phyloP scores from a whole-genome alignment of 805 yeast species.

The Saturnispora diversa region DNA sequence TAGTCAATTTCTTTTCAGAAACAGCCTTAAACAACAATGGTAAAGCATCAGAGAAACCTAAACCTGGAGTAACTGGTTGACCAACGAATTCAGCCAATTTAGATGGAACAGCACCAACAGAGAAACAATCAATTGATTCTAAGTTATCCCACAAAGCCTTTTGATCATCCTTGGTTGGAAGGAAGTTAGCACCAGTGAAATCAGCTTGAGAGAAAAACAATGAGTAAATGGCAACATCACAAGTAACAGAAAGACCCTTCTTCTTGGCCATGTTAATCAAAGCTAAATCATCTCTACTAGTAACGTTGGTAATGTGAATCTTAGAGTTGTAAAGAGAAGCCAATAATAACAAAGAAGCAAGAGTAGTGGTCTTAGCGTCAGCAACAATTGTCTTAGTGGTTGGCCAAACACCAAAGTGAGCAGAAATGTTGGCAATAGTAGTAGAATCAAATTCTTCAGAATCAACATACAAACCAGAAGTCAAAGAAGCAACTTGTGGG shows the following conservation, averaged over 20 bases:
- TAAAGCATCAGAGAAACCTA: constrained; percentile 71
- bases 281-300: constrained; percentile 71
- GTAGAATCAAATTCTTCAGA: constrained; percentile 61
- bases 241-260: constrained; percentile 74
- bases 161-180: constrained; percentile 80
- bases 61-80: constrained; percentile 54
- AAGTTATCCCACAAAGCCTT: constrained; percentile 72
- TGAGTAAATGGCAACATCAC: constrained; percentile 79
- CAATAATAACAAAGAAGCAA: constrained; percentile 84
- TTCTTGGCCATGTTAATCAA: constrained; percentile 79
- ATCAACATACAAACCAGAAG: constrained; percentile 77
- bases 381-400: constrained; percentile 75
- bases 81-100: constrained; percentile 60
- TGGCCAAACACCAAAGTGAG: constrained; percentile 82
- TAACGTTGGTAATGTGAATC: constrained; percentile 83
- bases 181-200: constrained; percentile 59
- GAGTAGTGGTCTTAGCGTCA: constrained; percentile 84
- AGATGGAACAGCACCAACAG: constrained; percentile 75
- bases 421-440: constrained; percentile 69
- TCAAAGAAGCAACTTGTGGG: constrained; percentile 52
- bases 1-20: constrained; percentile 57
- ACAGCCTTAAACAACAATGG: constrained; percentile 81
- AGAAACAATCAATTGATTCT: constrained; percentile 71
- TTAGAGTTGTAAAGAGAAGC: constrained; percentile 81
- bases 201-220: constrained; percentile 69